A percentile compares a stretch with the other conserved stretches of the same genome.
Conservation (phyloP, 2,329 filamentous ascomycete species). For the Colletotrichum orbiculare region DNA sequence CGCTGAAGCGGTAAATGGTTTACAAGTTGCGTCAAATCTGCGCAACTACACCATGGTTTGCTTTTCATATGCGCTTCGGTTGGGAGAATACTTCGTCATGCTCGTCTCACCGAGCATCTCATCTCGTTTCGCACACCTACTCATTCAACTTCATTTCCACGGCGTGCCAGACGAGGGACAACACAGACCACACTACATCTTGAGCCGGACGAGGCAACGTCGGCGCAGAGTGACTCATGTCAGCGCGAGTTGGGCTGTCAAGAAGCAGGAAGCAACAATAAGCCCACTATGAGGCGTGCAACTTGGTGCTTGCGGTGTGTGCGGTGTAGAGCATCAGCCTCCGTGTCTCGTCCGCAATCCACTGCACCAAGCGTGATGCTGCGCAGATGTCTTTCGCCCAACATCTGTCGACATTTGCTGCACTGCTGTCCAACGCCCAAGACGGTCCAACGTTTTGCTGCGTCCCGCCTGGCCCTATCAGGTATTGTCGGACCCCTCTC, state of each 20-base stretch:
- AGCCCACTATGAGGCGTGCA: background rate
- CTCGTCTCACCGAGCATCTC: slow-evolving; percentile 31
- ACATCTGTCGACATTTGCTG: slow-evolving; percentile 31
- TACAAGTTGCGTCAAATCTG: slow-evolving; percentile 25
- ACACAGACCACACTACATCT: slow-evolving; percentile 7
- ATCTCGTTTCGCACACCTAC: slow-evolving; percentile 28
- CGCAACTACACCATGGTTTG: slow-evolving; percentile 21
- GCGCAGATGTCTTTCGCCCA: slow-evolving; percentile 32
- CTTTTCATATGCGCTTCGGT: slow-evolving; percentile 26
- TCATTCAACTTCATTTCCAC: slow-evolving; percentile 27
- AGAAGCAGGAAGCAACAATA: slow-evolving; percentile 4
- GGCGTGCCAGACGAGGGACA: slow-evolving; percentile 24
- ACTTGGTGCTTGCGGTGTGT: slow-evolving; percentile 12
- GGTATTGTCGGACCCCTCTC: slow-evolving; percentile 39
- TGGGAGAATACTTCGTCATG: slow-evolving; percentile 34
- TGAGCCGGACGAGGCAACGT: slow-evolving; percentile 19
- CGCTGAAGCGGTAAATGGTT: slow-evolving; percentile 20
- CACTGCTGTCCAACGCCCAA: slow-evolving; percentile 37
- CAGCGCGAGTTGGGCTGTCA: background rate
- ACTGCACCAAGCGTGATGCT: background rate
- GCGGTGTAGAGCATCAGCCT: slow-evolving; percentile 14
- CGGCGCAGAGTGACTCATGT: slow-evolving; percentile 32
- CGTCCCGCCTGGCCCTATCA: slow-evolving; percentile 42
- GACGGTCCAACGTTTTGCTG: slow-evolving; percentile 42
- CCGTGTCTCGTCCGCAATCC: background rate